phyloP scores from a whole-genome alignment of 2,329 filamentous ascomycete genomes.

The Neonectria faginata region DNA sequence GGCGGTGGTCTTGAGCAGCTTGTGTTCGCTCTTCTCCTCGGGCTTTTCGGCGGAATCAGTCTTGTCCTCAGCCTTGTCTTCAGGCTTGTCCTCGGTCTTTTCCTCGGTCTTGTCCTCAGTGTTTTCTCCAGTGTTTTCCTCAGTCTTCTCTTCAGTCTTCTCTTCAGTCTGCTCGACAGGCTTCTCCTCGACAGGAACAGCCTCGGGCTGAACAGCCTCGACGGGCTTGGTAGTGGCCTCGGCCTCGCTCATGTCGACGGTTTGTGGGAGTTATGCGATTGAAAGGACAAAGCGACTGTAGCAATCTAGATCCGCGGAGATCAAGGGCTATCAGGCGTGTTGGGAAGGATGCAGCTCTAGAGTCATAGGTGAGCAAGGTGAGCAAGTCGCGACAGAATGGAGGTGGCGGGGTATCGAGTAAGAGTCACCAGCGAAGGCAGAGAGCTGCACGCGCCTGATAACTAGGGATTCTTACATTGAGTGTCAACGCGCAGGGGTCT shows the following conservation, averaged over 20 bases:
- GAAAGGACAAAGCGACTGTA: constrained; percentile 27
- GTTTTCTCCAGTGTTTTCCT: constrained; percentile 40
- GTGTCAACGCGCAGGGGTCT: constrained; percentile 5
- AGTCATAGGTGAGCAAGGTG: constrained; percentile 34
- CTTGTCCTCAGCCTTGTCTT: constrained; percentile 38
- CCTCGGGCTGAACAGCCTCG: constrained; percentile 49
- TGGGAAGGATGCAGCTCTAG: constrained; percentile 26
- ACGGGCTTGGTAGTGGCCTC: constrained; percentile 55
- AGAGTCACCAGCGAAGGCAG: constrained; percentile 43
- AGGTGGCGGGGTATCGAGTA: constrained; percentile 46
- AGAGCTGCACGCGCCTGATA: constrained; percentile 18
- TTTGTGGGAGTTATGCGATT: constrained; percentile 23
- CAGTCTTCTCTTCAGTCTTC: constrained; percentile 44
- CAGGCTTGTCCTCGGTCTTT: constrained; percentile 38
- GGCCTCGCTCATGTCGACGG: constrained; percentile 54
- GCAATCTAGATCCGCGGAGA: constrained; percentile 16
- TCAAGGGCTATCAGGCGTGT: constrained; percentile 12
- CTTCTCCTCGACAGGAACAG: constrained; percentile 47
- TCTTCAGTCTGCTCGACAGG: constrained; percentile 45
- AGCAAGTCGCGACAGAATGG: constrained; percentile 42
- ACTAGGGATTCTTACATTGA: constrained; percentile 30
- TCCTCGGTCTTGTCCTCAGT: constrained; percentile 42
- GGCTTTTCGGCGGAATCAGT: constrained; percentile 39
- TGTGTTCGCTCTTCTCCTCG: constrained; percentile 38
- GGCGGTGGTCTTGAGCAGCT: constrained; percentile 60